These are phyloP conservation scores for Termitomyces sp. DNA, from an alignment of 1,284 basidiomycete genomes.

Conservation along the genomic window DNA sequence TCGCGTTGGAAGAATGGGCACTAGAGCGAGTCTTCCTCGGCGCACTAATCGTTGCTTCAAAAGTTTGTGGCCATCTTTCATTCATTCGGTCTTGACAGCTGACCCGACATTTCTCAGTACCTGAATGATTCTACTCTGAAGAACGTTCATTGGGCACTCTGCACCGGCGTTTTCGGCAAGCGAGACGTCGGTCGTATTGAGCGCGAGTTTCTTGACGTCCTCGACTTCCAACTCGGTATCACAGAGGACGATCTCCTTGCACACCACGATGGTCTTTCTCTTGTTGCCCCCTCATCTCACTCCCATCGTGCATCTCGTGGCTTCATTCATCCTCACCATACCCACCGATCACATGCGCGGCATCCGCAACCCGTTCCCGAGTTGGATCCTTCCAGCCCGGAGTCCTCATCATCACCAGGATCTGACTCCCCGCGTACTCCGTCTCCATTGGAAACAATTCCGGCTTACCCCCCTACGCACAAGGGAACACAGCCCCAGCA, in stretches of 20 bases:
- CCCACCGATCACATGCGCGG: slow-evolving; percentile 17
- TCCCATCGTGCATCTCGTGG: slow-evolving; percentile 14
- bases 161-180: slow-evolving; percentile 74
- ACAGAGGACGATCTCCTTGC: slow-evolving; percentile 58
- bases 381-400: slow-evolving; percentile 31
- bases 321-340: slow-evolving; percentile 17
- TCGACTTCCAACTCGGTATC: slow-evolving; percentile 64
- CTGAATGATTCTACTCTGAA: slow-evolving; percentile 71
- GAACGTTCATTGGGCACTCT: slow-evolving; percentile 74
- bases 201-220: slow-evolving; percentile 71
- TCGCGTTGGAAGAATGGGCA: slow-evolving; percentile 75
- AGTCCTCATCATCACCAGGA: slow-evolving; percentile 29
- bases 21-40: slow-evolving; percentile 72
- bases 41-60: slow-evolving; percentile 66
- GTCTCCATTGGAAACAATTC: slow-evolving; percentile 24
- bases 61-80: slow-evolving; percentile 39
- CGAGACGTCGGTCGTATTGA: slow-evolving; percentile 73
- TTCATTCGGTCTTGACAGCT: slow-evolving; percentile 7
- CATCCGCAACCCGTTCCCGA: slow-evolving; percentile 25
- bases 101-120: slow-evolving; percentile 39
- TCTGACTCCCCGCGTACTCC: slow-evolving; percentile 32
- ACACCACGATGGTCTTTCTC: slow-evolving; percentile 52
- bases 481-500: slow-evolving; percentile 14
- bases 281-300: slow-evolving; percentile 22
- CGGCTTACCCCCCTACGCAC: slow-evolving; percentile 20